Conservation (phyloP, 306 rosid species). For the Notholithocarpus densiflorus region DNA sequence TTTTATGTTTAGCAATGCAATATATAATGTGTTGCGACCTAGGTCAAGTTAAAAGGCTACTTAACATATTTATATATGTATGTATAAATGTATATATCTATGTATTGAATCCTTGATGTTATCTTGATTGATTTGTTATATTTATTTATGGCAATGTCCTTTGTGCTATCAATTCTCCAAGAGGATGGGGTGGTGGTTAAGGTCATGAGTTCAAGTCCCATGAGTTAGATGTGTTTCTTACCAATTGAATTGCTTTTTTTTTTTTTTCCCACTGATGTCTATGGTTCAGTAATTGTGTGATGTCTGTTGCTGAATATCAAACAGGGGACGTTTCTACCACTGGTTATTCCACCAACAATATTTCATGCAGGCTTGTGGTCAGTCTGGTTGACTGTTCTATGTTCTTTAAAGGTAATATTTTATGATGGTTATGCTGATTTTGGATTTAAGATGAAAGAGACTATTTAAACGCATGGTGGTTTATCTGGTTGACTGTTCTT, state of each 20-base stretch:
- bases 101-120: background rate
- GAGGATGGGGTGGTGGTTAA: background rate
- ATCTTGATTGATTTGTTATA: background rate
- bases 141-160: background rate
- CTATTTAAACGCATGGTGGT: conserved; percentile 1
- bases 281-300: background rate
- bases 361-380: conserved; percentile 90
- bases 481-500: background rate
- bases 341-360: conserved; percentile 81
- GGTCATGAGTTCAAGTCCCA: background rate
- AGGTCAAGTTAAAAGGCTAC: background rate
- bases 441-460: background rate
- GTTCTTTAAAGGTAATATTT: conserved; percentile 70
- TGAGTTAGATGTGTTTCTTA: background rate
- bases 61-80: background rate
- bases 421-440: conserved; percentile 2
- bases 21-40: background rate
- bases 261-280: background rate
- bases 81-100: background rate
- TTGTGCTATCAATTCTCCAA: background rate
- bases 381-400: conserved; percentile 81
- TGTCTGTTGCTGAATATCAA: conserved; percentile 15
- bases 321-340: conserved; percentile 90
- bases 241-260: background rate
- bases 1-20: background rate